phyloP scores from a whole-genome alignment of 495 filamentous ascomycete species.

The Penicillium paradoxum region DNA sequence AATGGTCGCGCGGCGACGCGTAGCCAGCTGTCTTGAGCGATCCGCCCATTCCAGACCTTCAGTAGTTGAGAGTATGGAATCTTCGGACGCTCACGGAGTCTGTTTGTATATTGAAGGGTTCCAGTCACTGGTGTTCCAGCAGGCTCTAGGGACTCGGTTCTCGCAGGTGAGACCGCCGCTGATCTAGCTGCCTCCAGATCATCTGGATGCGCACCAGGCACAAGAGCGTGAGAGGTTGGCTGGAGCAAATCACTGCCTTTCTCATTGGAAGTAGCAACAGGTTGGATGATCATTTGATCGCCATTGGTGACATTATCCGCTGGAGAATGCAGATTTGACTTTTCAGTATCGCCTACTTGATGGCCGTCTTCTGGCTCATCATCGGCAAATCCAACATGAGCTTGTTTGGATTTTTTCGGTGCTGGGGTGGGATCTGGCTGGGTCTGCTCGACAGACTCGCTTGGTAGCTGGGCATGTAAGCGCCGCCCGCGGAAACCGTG shows the following conservation, averaged over 20 bases:
- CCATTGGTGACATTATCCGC: neutral
- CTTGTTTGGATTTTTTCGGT: constrained; percentile 27
- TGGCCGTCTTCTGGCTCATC: constrained; percentile 18
- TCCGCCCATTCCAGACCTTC: constrained; percentile 68
- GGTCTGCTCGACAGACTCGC: constrained; percentile 9
- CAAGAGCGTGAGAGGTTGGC: constrained; percentile 4
- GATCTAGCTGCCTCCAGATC: constrained; percentile 25
- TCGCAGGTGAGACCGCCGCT: constrained; percentile 23
- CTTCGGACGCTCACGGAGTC: constrained; percentile 53
- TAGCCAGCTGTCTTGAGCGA: constrained; percentile 74
- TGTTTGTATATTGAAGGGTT: constrained; percentile 51
- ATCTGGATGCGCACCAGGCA: constrained; percentile 1
- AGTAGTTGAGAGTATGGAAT: constrained; percentile 68
- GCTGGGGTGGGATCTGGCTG: neutral
- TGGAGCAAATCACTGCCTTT: constrained; percentile 9
- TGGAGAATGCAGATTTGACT: neutral
- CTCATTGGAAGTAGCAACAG: constrained; percentile 10
- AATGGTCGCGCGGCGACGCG: constrained; percentile 73
- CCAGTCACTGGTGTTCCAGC: constrained; percentile 16
- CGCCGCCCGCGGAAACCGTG: constrained; percentile 36
- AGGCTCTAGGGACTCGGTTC: constrained; percentile 31
- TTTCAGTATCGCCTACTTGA: neutral
- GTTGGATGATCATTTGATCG: constrained; percentile 1
- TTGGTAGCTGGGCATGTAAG: constrained; percentile 18
- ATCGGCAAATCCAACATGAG: constrained; percentile 56